A percentile compares a stretch with the other conserved stretches of the same genome.
Conservation (phyloP, 2,329 filamentous ascomycete genomes). For the Iodosphaeria phyllophila region DNA sequence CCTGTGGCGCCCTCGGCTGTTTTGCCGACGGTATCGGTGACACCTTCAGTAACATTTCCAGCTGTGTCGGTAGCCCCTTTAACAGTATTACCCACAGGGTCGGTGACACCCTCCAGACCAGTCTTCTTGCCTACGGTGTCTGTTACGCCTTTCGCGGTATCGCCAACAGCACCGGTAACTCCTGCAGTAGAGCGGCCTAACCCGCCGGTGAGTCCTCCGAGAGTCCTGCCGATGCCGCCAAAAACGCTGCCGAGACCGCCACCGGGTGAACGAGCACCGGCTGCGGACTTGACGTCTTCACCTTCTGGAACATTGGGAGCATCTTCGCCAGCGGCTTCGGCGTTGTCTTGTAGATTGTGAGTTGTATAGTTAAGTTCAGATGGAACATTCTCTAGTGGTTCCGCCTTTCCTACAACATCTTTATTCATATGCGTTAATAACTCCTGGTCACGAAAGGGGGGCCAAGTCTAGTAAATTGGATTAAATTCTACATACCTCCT, state of each 20-base stretch:
- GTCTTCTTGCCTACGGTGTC: constrained; percentile 7
- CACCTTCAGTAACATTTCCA: constrained; percentile 6
- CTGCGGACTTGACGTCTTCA: constrained; percentile 2
- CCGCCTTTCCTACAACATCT: constrained; percentile 14
- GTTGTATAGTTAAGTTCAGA: constrained; percentile 14
- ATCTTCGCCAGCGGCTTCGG: constrained; percentile 5
- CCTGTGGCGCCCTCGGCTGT: constrained; percentile 1
- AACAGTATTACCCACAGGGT: constrained; percentile 8
- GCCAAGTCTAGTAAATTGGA: too few relatives aligned
- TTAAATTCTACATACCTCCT: too few relatives aligned
- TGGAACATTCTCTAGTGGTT: constrained; percentile 13
- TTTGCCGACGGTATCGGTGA: constrained; percentile 5
- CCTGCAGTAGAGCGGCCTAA: constrained; percentile 7
- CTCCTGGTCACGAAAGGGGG: too few relatives aligned
- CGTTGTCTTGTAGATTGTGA: too few relatives aligned
- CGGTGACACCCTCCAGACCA: constrained; percentile 8
- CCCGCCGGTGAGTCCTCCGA: too few relatives aligned
- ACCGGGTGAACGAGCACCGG: constrained; percentile 1
- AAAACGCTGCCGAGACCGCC: constrained; percentile 2
- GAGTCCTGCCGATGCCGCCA: constrained; percentile 6
- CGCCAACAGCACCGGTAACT: constrained; percentile 8
- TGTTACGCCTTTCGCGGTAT: constrained; percentile 7
- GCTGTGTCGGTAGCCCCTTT: constrained; percentile 9
- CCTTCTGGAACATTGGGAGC: not conserved
- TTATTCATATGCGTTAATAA: too few relatives aligned